phyloP scores from a whole-genome alignment of 2,329 filamentous ascomycete genomes.

The Capronia coronata region DNA sequence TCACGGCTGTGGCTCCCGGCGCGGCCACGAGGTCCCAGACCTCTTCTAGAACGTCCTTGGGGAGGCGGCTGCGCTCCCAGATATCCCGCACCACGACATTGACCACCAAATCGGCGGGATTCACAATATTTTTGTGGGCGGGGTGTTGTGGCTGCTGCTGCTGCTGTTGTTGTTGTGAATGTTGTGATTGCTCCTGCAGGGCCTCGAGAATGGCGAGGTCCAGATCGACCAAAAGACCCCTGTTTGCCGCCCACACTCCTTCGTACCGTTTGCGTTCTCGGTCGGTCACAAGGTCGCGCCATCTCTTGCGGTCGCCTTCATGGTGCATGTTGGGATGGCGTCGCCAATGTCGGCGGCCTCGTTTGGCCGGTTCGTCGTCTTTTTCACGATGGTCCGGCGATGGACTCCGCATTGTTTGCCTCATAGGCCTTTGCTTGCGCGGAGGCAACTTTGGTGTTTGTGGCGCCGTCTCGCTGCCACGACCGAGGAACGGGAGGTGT shows the following conservation, averaged over 20 bases:
- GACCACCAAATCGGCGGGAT: conserved; percentile 32
- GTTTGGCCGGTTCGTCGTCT: conserved; percentile 29
- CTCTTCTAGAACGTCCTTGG: conserved; percentile 36
- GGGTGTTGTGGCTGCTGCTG: not conserved
- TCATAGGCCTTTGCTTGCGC: conserved; percentile 29
- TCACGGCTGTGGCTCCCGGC: conserved; percentile 34
- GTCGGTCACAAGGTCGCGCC: conserved; percentile 41
- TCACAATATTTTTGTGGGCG: conserved; percentile 4
- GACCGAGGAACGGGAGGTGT: conserved; percentile 26
- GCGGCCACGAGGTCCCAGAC: conserved; percentile 42
- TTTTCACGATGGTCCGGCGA: conserved; percentile 35
- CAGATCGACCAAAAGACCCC: conserved; percentile 36
- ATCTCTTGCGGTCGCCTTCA: conserved; percentile 44
- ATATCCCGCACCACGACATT: conserved; percentile 45
- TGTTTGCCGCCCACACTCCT: conserved; percentile 47
- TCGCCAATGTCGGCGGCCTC: conserved; percentile 33
- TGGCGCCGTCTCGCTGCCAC: conserved; percentile 27
- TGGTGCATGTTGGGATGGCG: conserved; percentile 45
- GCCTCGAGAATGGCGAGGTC: conserved; percentile 10
- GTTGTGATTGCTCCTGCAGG: not conserved
- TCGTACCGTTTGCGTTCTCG: conserved; percentile 45
- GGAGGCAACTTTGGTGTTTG: conserved; percentile 14
- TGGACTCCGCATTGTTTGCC: conserved; percentile 39
- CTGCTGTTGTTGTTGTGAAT: not conserved
- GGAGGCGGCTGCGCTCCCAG: conserved; percentile 44